Conservation (phyloP, 2,329 filamentous ascomycete species). For the Nothophaeocryptopus gaeumannii region DNA sequence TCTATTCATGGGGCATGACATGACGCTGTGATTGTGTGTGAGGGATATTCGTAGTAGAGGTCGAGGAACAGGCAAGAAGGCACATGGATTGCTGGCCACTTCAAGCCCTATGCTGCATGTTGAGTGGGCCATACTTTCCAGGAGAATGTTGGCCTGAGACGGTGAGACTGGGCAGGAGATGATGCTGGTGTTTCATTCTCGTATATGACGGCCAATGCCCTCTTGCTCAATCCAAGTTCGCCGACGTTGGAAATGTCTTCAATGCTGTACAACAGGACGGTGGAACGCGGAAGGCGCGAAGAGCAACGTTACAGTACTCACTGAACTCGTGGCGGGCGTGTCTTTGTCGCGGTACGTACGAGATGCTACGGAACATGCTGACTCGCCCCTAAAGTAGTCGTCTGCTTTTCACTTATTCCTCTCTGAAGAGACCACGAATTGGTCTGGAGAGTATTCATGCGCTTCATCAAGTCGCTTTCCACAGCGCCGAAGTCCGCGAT, state of each 20-base stretch:
- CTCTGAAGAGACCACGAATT: conserved; percentile 14
- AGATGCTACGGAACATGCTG: not conserved
- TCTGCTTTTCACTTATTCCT: conserved; percentile 13
- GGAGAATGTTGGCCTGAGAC: too few species aligned
- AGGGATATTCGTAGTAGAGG: not conserved
- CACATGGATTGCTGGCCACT: not conserved
- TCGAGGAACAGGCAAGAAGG: not conserved
- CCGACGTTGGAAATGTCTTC: conserved; percentile 2
- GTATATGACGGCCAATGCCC: too few species aligned
- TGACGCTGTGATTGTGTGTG: not conserved
- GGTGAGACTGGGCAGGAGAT: too few species aligned
- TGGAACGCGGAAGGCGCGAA: not conserved
- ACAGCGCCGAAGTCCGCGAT: conserved; percentile 28
- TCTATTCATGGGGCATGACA: conserved; percentile 2
- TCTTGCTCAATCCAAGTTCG: not conserved
- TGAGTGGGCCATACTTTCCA: not conserved
- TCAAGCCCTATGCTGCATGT: not conserved
- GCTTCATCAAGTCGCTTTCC: conserved; percentile 31
- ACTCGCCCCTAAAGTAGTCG: conserved; percentile 8
- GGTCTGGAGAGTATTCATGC: conserved; percentile 30
- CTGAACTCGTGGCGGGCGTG: not conserved
- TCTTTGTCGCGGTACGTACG: not conserved
- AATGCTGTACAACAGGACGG: not conserved
- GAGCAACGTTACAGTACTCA: too few species aligned
- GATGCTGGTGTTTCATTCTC: too few species aligned